phyloP scores from a whole-genome alignment of 441 rosid species.

The Syzygium syzygioides region DNA sequence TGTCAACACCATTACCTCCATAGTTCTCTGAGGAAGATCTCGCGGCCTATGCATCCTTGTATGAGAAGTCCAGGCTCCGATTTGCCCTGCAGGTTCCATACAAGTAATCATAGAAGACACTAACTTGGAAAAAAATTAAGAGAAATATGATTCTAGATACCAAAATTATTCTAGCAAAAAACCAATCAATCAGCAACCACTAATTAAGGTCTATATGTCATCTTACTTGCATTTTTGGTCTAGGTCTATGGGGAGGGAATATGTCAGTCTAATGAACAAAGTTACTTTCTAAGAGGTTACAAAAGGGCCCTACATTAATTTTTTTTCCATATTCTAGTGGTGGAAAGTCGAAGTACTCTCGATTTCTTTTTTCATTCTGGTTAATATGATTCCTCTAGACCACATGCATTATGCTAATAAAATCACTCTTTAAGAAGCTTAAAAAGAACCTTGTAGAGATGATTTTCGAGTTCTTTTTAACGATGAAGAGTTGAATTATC shows the following conservation, averaged over 20 bases:
- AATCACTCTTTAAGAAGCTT: no score
- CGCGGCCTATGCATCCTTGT: conserved; percentile 26
- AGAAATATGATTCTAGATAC: background rate
- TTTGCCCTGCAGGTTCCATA: conserved; percentile 31
- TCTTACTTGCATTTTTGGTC: background rate
- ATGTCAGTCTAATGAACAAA: background rate
- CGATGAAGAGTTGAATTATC: no score
- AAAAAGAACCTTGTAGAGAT: no score
- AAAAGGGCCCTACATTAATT: no score
- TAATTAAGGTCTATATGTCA: background rate
- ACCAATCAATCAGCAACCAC: background rate
- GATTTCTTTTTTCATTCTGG: no score
- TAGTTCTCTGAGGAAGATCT: conserved; percentile 43
- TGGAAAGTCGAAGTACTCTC: no score
- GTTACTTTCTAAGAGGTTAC: no score
- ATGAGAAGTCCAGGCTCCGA: conserved; percentile 35
- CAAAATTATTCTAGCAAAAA: background rate
- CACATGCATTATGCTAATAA: no score
- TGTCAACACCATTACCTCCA: conserved; percentile 29
- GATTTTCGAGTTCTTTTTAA: no score
- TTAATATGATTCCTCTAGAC: no score
- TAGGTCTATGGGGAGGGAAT: conserved; percentile 17
- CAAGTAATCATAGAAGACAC: conserved; percentile 10
- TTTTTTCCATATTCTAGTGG: no score
- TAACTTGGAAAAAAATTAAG: background rate